A percentile compares a stretch with the other conserved stretches of the same genome.
These are phyloP conservation scores for Clarkia xantiana DNA, from an alignment of 345 rosid species.

Conservation along the genomic window DNA sequence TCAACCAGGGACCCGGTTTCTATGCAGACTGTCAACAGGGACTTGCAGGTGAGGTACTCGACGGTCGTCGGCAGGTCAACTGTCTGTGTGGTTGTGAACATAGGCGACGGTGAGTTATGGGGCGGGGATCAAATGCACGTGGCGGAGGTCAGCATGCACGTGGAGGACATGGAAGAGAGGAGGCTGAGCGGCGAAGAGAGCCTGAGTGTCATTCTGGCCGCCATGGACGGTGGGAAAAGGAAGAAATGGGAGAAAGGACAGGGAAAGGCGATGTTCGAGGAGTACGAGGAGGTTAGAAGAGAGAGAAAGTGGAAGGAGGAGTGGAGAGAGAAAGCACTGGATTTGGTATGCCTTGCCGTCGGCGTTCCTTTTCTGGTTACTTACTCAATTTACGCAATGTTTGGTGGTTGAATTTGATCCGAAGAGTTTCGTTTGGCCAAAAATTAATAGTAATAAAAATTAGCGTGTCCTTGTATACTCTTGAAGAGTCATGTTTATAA, in stretches of 20 bases:
- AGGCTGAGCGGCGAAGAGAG: constrained; percentile 48
- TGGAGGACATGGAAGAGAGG: constrained; percentile 72
- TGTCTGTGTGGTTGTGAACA: constrained; percentile 24
- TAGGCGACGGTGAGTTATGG: constrained; percentile 10
- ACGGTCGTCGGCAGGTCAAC: constrained; percentile 10
- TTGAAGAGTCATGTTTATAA: too few species aligned
- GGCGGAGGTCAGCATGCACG: constrained; percentile 50
- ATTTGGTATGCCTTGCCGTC: constrained; percentile 18
- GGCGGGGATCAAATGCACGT: constrained; percentile 48
- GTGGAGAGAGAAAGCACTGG: constrained; percentile 22
- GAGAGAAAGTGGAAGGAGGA: constrained; percentile 19
- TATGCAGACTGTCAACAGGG: constrained; percentile 58
- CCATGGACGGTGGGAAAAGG: constrained; percentile 30
- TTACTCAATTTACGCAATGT: constrained; percentile 37
- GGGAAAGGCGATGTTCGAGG: constrained; percentile 25
- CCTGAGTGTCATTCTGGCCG: constrained; percentile 36
- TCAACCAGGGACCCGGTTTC: constrained; percentile 44
- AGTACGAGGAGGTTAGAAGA: constrained; percentile 27
- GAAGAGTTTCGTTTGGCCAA: too few species aligned
- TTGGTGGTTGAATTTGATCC: too few species aligned
- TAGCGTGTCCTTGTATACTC: too few species aligned
- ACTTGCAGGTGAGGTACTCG: constrained; percentile 37
- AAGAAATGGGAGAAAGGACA: constrained; percentile 16
- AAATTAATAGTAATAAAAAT: too few species aligned
- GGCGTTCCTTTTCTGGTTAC: constrained; percentile 34